Evolutionary conservation across 768 basidiomycete species (phyloP).

Genomic region (Boletus eberwhitei): DNA sequence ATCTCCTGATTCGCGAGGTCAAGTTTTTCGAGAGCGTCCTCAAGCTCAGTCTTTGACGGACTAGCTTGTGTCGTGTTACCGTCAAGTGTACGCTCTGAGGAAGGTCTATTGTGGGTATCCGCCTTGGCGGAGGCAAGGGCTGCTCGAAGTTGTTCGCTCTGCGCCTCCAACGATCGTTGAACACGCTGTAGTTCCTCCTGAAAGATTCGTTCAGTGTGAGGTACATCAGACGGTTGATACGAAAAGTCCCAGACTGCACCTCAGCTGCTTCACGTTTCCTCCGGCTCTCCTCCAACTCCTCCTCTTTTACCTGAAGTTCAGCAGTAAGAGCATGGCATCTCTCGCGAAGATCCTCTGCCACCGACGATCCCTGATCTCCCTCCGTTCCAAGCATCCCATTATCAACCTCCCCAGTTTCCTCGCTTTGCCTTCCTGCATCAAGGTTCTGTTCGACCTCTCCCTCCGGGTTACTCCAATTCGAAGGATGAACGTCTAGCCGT

Average conservation of each 20-base stretch:
- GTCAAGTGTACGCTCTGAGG: constrained; percentile 6
- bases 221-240: neutral
- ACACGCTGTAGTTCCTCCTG: constrained; percentile 20
- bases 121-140: constrained; percentile 11
- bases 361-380: constrained; percentile 6
- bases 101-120: neutral
- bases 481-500: constrained; percentile 19
- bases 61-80: neutral
- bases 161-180: constrained; percentile 15
- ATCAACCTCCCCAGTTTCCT: constrained; percentile 16
- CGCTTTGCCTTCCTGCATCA: constrained; percentile 11
- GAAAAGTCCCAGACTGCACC: constrained; percentile 15
- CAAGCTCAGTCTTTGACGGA: constrained; percentile 1
- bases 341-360: constrained; percentile 7
- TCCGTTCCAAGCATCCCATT: constrained; percentile 2
- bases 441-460: constrained; percentile 26
- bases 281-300: constrained; percentile 15
- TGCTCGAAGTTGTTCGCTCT: constrained; percentile 17
- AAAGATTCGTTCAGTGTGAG: constrained; percentile 5
- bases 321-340: constrained; percentile 14
- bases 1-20: constrained; percentile 16
- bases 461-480: constrained; percentile 22
- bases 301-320: constrained; percentile 21
- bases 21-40: constrained; percentile 10
- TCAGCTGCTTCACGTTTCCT: constrained; percentile 14